Conservation (phyloP, 1,139 yeast genomes). For the Nadsonia starkeyi-henricii region DNA sequence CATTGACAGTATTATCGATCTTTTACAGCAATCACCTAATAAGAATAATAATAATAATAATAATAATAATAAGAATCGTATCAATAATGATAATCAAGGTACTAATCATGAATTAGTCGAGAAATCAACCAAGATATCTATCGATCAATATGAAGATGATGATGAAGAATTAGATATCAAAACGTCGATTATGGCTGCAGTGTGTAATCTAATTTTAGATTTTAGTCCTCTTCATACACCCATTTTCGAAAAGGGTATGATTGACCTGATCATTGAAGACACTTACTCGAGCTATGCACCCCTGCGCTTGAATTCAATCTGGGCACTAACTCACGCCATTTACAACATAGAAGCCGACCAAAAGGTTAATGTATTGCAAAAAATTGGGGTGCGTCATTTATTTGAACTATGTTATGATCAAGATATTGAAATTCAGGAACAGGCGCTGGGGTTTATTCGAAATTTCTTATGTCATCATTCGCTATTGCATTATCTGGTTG, state of each 20-base stretch:
- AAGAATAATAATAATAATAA: background rate
- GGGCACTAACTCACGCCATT: conserved; percentile 44
- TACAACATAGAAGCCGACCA: conserved; percentile 29
- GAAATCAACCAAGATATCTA: background rate
- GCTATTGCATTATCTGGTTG: conserved; percentile 16
- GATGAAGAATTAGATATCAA: conserved; percentile 33
- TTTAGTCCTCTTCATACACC: conserved; percentile 58
- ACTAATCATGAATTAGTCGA: conserved; percentile 6
- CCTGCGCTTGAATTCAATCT: conserved; percentile 35
- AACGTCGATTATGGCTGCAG: conserved; percentile 49
- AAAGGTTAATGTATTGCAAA: conserved; percentile 18
- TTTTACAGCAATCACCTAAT: conserved; percentile 21
- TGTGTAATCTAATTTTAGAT: conserved; percentile 68
- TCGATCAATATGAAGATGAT: no score
- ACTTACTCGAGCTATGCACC: conserved; percentile 21
- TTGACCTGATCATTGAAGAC: conserved; percentile 33
- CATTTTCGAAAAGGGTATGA: conserved; percentile 41
- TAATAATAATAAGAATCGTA: conserved; percentile 4
- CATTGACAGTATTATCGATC: conserved; percentile 33
- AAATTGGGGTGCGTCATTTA: conserved; percentile 29
- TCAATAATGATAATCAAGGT: conserved; percentile 4
- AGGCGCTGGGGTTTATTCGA: conserved; percentile 57
- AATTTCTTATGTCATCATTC: conserved; percentile 56
- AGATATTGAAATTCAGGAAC: conserved; percentile 44
- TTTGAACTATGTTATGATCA: conserved; percentile 37